A percentile compares a stretch with the other conserved stretches of the same genome.
Evolutionary conservation across 345 rosid species (phyloP).

Genomic region (Eucalyptus marginata): DNA sequence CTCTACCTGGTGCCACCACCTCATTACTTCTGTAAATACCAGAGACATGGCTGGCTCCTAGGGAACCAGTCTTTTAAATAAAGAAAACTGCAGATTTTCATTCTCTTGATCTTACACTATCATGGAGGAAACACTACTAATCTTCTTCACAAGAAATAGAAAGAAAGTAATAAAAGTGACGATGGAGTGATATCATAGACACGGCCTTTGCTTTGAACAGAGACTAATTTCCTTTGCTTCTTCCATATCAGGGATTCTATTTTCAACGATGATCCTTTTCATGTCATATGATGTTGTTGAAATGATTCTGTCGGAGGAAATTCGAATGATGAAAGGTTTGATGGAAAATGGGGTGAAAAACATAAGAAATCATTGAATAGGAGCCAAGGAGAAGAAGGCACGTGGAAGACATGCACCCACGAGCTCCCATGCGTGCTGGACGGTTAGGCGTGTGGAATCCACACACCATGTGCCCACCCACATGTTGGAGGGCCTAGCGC

Average conservation of each 20-base stretch:
- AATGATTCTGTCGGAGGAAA: too few species aligned
- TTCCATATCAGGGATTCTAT: not conserved
- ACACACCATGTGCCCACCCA: accelerated
- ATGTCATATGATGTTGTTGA: too few species aligned
- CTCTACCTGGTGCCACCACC: not conserved
- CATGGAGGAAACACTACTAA: not conserved
- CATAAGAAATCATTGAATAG: too few species aligned
- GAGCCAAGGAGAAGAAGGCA: too few species aligned
- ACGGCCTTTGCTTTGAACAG: not conserved
- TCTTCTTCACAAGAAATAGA: not conserved
- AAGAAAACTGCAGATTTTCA: not conserved
- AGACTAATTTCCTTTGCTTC: not conserved
- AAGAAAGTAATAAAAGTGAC: not conserved
- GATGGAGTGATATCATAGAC: not conserved
- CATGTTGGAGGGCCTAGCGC: too few species aligned
- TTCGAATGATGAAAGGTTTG: too few species aligned
- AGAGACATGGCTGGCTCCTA: not conserved
- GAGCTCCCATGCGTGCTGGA: too few species aligned
- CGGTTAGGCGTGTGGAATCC: too few species aligned
- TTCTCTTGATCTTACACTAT: not conserved
- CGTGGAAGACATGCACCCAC: too few species aligned
- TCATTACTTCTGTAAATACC: not conserved
- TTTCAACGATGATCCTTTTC: not conserved
- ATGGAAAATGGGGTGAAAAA: too few species aligned
- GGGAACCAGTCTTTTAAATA: not conserved